phyloP scores from a whole-genome alignment of 345 rosid species.

The Acer campestre region DNA sequence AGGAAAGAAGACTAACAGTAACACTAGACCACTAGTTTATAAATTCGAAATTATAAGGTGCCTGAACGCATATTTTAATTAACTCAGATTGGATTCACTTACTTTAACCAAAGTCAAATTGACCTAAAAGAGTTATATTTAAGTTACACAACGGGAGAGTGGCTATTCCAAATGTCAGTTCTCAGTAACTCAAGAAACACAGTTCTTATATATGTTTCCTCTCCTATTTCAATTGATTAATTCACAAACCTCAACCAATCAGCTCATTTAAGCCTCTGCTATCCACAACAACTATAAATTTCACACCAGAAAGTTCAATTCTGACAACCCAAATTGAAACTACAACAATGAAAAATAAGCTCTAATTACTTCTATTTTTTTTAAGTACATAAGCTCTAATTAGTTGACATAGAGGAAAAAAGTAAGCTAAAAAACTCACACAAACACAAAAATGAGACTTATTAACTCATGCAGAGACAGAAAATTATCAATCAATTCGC shows the following conservation, averaged over 20 bases:
- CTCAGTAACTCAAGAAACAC: too few species aligned
- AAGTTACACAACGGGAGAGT: neutral
- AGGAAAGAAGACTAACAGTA: neutral
- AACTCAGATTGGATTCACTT: neutral
- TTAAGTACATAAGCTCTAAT: neutral
- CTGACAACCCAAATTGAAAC: neutral
- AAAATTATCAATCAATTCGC: conserved; percentile 8
- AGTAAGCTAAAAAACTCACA: neutral
- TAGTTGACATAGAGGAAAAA: neutral
- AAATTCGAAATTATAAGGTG: neutral
- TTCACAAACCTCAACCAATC: neutral
- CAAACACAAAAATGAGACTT: neutral
- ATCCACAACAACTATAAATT: neutral
- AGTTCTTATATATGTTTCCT: too few species aligned
- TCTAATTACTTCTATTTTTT: neutral
- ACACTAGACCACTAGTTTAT: neutral
- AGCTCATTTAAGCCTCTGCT: neutral
- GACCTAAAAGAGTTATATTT: neutral
- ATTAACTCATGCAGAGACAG: neutral
- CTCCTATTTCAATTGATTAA: neutral
- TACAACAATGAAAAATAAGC: neutral
- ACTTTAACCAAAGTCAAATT: neutral
- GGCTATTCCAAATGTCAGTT: neutral
- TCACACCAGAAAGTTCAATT: neutral
- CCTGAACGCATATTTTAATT: neutral